Evolutionary conservation across 768 basidiomycete genomes (phyloP), one percentile per base, ranked within the genome.

Genomic region (Asterophora lycoperdoides): DNA sequence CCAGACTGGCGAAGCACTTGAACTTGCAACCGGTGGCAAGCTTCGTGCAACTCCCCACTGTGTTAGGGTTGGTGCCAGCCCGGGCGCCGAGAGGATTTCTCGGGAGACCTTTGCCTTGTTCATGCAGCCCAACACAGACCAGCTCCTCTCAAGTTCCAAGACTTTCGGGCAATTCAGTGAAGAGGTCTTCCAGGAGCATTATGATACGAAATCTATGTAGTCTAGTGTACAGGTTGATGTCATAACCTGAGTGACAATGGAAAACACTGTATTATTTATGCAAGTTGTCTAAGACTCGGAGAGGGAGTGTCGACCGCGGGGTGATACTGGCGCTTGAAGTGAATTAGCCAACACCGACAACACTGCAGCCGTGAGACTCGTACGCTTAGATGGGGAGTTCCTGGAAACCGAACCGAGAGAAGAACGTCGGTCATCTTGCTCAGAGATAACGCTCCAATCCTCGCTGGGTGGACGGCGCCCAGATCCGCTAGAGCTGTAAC

Each of bases 1-100:
- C 67, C 96, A 99, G 65, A 98, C 93, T 0, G 96, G 96, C 5
- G 93, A 99, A 68, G 91, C 95, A 8, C 79, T 99, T 17, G 85
- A 96, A 64, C 73, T 97, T 18, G 85, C 94, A 18, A 97, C 95
- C 1, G 81, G 76, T 8, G 81, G 84, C 11, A 79, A 75, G 47
- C 74, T 99, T 13, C 79, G 84, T 36, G 96, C 96, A 0, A 99
- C 96, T 0, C 95, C 95, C 10, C 95, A 98, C 57, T 96, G 90
- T 56, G 95, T 98, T 36, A 80, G 84, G 52, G 83, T 91, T 5
- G 90, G 84, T 5, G 65, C 65, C 3, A 70, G 69, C 32, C 51
- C 65, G 44, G 68, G 71, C 13, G 64, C 69, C 10, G 76, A 75
- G 8, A 69, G 66, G 19, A 76, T 93, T 41, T 78, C 77, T 20